These are phyloP conservation scores for Gonium pectorale DNA, from an alignment of 139 green algal genomes.

Conservation along the genomic window DNA sequence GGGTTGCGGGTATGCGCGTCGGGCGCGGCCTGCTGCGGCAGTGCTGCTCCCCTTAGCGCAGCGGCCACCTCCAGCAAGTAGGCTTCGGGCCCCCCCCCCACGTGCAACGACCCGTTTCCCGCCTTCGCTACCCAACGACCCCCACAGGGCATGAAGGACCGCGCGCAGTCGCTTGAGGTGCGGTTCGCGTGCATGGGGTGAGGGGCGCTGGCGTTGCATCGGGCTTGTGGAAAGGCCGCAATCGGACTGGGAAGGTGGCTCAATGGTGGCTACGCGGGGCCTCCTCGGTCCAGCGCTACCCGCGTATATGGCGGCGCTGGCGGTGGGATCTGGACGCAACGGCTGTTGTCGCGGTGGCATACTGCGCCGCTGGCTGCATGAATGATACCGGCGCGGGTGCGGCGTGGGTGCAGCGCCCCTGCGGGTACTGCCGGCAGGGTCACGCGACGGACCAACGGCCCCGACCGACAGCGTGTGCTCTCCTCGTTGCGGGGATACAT, in stretches of 20 bases:
- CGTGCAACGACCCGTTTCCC: background rate
- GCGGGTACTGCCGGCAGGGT: too few species aligned
- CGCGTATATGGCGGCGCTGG: too few species aligned
- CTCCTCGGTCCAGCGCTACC: background rate
- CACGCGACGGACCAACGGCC: too few species aligned
- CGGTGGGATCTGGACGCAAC: too few species aligned
- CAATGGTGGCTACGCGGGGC: background rate
- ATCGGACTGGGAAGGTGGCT: too few species aligned
- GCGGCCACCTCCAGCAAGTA: background rate
- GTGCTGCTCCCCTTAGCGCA: too few species aligned
- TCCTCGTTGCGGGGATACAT: background rate
- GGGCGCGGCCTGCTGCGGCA: too few species aligned
- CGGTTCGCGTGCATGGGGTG: background rate
- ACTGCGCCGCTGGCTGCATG: too few species aligned
- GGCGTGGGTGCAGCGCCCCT: too few species aligned
- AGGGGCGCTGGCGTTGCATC: background rate
- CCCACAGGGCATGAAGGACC: slow-evolving; percentile 48
- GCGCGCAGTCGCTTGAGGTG: slow-evolving; percentile 41
- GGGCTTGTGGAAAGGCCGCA: background rate
- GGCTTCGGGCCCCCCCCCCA: background rate
- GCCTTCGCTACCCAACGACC: background rate
- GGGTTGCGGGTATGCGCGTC: too few species aligned
- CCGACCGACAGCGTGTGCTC: too few species aligned
- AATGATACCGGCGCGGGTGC: background rate
- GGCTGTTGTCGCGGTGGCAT: too few species aligned